Evolutionary conservation across 129 eudicot species (phyloP).

Genomic region (Escallonia herrerae): DNA sequence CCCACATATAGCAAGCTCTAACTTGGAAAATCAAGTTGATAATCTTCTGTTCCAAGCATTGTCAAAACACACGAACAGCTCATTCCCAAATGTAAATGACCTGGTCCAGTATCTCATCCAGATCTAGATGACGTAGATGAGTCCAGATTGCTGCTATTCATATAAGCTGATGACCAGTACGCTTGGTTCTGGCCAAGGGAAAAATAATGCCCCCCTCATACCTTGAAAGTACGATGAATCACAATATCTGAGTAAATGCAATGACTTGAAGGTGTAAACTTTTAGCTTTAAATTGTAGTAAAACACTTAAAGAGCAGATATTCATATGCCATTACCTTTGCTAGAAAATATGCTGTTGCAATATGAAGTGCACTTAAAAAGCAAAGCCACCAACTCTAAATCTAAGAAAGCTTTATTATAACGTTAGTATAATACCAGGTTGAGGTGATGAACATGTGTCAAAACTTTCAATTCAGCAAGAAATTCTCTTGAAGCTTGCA

Average conservation of each 20-base stretch:
- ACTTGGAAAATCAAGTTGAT: too few species aligned
- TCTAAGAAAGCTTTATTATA: too few species aligned
- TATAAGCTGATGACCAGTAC: not conserved
- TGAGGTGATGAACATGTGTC: constrained; percentile 94
- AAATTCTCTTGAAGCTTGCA: constrained; percentile 89
- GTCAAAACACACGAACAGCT: not conserved
- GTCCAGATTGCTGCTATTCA: not conserved
- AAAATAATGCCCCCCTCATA: not conserved
- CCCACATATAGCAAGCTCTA: too few species aligned
- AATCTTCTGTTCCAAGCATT: too few species aligned
- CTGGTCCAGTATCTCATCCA: too few species aligned
- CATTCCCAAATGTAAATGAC: not conserved
- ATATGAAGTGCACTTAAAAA: not conserved
- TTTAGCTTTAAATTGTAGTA: too few species aligned
- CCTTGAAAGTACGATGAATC: not conserved
- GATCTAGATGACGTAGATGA: not conserved
- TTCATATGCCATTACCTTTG: too few species aligned
- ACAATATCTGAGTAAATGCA: not conserved
- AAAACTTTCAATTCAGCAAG: constrained; percentile 84
- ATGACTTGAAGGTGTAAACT: not conserved
- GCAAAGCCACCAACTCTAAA: not conserved
- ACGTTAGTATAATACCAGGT: constrained; percentile 54
- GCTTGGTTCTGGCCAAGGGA: not conserved
- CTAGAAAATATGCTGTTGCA: too few species aligned
- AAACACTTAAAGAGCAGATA: too few species aligned